A percentile compares a stretch with the other conserved stretches of the same genome.
Conservation (phyloP, 2,329 filamentous ascomycete genomes). For the Epichloe sylvatica region DNA sequence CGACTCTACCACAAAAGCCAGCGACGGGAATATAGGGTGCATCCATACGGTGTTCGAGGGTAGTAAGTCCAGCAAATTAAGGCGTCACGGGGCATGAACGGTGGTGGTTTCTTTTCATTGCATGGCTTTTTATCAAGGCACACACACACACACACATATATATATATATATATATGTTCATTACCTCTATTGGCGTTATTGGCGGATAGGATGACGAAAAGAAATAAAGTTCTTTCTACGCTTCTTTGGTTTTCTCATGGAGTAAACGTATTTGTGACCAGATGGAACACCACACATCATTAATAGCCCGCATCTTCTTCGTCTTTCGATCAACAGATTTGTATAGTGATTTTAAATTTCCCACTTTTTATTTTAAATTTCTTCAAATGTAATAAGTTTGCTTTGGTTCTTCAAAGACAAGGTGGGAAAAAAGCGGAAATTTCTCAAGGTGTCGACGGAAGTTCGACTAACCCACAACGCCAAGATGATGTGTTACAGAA, state of each 20-base stretch:
- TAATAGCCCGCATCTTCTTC: slow-evolving; percentile 12
- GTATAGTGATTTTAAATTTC: not conserved
- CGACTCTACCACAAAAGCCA: slow-evolving; percentile 46
- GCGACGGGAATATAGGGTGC: slow-evolving; percentile 31
- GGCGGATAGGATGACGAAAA: slow-evolving; percentile 19
- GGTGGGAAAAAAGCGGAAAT: not conserved
- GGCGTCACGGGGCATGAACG: slow-evolving; percentile 21
- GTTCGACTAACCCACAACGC: slow-evolving; percentile 24
- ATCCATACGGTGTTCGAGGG: slow-evolving; percentile 16
- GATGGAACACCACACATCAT: not conserved
- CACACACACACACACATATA: not conserved
- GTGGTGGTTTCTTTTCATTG: slow-evolving; percentile 13
- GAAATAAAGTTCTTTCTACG: not conserved
- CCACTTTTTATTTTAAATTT: not conserved
- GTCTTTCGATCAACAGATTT: slow-evolving; percentile 13
- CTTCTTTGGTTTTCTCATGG: not conserved
- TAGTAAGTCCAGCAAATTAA: slow-evolving; percentile 11
- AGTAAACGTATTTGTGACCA: slow-evolving; percentile 1
- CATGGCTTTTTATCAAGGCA: not conserved
- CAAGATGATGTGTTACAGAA: slow-evolving; percentile 21
- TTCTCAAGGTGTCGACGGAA: slow-evolving; percentile 14
- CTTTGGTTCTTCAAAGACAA: slow-evolving; percentile 18
- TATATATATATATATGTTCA: not conserved
- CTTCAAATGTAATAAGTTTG: slow-evolving; percentile 6
- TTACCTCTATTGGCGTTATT: slow-evolving; percentile 21